These are phyloP conservation scores for Scenedesmus sp. DNA, from an alignment of 163 green algal genomes.

Conservation along the genomic window DNA sequence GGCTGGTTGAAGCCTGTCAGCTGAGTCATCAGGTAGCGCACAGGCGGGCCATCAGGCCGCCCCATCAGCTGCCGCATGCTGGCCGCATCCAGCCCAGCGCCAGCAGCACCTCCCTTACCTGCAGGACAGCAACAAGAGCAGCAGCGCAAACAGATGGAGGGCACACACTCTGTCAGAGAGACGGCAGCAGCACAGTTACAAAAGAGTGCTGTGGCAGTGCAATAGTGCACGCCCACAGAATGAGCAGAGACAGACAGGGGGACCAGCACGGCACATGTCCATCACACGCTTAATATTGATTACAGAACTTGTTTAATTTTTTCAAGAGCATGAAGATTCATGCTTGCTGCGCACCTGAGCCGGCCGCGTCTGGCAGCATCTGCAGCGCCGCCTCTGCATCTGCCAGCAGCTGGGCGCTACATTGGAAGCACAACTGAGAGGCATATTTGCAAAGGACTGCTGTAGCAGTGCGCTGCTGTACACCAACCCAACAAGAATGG, in stretches of 20 bases:
- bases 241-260: too few relatives aligned
- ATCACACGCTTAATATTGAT: too few relatives aligned
- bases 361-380: slow-evolving; percentile 44
- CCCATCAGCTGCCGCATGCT: slow-evolving; percentile 58
- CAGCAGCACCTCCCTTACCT: background rate
- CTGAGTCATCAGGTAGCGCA: slow-evolving; percentile 44
- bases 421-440: too few relatives aligned
- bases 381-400: slow-evolving; percentile 90
- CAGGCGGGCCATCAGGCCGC: slow-evolving; percentile 17
- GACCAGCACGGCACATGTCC: too few relatives aligned
- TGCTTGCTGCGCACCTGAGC: background rate
- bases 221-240: too few relatives aligned
- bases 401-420: slow-evolving; percentile 85
- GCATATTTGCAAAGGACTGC: too few relatives aligned
- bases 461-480: too few relatives aligned
- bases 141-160: too few relatives aligned
- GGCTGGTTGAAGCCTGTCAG: slow-evolving; percentile 60
- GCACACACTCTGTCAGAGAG: too few relatives aligned
- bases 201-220: too few relatives aligned
- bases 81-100: slow-evolving; percentile 26
- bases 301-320: background rate
- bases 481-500: too few relatives aligned
- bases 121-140: background rate
- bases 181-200: too few relatives aligned
- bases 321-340: background rate